Evolutionary conservation across 305 asterid species (phyloP).

Genomic region (Ruellia speciosa): DNA sequence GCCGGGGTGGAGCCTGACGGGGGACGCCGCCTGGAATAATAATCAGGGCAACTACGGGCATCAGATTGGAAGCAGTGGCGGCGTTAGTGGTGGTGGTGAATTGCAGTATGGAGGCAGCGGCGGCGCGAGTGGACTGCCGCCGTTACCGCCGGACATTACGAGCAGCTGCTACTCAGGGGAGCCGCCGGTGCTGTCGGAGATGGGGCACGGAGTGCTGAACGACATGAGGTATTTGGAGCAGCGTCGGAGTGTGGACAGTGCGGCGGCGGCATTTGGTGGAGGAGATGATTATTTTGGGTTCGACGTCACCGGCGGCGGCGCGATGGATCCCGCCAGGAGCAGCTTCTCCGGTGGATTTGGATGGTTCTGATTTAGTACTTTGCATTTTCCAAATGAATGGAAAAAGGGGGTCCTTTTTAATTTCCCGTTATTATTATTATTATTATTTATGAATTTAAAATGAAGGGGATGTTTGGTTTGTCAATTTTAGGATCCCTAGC

Average conservation of each 20-base stretch:
- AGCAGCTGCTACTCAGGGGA: conserved; percentile 47
- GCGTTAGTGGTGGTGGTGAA: neutral
- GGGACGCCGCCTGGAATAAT: conserved; percentile 23
- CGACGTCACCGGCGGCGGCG: conserved; percentile 21
- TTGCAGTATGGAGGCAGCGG: neutral
- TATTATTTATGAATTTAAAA: too few species aligned
- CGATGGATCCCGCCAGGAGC: conserved; percentile 22
- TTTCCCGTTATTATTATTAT: too few species aligned
- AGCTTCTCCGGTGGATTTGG: conserved; percentile 46
- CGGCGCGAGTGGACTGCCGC: conserved; percentile 53
- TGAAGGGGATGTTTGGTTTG: neutral
- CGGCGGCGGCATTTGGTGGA: conserved; percentile 21
- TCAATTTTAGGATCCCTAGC: neutral
- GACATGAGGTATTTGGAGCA: conserved; percentile 60
- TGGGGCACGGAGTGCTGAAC: conserved; percentile 60
- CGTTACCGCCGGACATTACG: conserved; percentile 83
- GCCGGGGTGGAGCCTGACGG: conserved; percentile 18
- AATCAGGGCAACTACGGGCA: neutral
- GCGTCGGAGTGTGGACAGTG: conserved; percentile 26
- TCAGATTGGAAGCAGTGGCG: conserved; percentile 14
- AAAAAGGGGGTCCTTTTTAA: too few species aligned
- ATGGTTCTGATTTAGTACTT: conserved; percentile 33
- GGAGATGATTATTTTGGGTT: conserved; percentile 26
- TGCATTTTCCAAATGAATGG: neutral
- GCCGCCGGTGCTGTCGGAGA: conserved; percentile 61